Conservation (phyloP, 257 asterid genomes). For the Solanum etuberosum region DNA sequence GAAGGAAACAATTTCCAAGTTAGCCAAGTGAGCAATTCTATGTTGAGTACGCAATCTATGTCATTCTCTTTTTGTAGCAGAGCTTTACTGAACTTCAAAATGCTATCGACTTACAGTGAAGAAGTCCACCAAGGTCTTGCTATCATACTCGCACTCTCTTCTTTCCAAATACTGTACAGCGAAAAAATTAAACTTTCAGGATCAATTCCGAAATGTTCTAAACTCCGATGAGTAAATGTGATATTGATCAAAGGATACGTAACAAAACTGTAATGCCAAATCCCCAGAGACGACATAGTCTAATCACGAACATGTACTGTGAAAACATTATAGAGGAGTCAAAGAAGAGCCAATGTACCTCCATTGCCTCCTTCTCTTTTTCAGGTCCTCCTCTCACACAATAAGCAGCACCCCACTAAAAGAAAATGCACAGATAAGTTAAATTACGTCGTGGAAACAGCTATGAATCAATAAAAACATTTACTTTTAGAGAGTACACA, state of each 20-base stretch:
- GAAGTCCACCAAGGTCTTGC: slow-evolving; percentile 57
- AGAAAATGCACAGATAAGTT: background rate
- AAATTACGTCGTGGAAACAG: background rate
- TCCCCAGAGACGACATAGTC: background rate
- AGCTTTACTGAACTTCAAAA: background rate
- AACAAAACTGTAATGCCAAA: background rate
- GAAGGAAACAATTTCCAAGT: background rate
- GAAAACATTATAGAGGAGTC: background rate
- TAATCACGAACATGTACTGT: background rate
- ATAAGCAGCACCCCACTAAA: slow-evolving; percentile 43
- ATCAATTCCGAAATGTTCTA: background rate
- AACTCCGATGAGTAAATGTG: background rate
- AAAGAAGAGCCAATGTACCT: slow-evolving; percentile 23
- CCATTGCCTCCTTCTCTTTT: slow-evolving; percentile 25
- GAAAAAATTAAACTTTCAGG: background rate
- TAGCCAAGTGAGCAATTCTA: background rate
- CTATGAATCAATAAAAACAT: background rate
- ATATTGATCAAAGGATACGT: background rate
- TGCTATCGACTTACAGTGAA: slow-evolving; percentile 34
- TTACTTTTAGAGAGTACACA: background rate
- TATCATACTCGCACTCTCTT: slow-evolving; percentile 91
- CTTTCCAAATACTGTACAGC: slow-evolving; percentile 56
- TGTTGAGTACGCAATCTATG: background rate
- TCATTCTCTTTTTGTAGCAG: background rate
- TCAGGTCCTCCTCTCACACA: slow-evolving; percentile 11